Conservation (phyloP, 148 eudicot species). For the Dianthus caryophyllus region DNA sequence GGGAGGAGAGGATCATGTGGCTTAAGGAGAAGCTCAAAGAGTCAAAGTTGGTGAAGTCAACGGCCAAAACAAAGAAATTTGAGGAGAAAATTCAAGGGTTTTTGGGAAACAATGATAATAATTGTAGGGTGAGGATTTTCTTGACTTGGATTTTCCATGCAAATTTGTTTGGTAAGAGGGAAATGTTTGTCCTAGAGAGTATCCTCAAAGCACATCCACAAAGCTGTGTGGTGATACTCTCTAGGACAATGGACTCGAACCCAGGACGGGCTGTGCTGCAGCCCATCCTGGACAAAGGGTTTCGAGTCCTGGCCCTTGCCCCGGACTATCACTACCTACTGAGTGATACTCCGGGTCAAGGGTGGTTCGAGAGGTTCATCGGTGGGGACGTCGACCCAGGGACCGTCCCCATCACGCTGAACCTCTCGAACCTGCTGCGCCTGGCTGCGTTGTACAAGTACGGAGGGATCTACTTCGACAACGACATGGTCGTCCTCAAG, state of each 20-base stretch:
- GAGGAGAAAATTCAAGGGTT: constrained; percentile 30
- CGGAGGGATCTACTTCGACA: constrained; percentile 70
- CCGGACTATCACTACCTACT: constrained; percentile 45
- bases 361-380: constrained; percentile 49
- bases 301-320: constrained; percentile 26
- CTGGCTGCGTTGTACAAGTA: constrained; percentile 57
- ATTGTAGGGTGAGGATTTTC: constrained; percentile 44
- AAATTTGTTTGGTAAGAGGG: constrained; percentile 36
- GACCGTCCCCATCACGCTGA: constrained; percentile 52
- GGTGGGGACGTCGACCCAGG: constrained; percentile 54
- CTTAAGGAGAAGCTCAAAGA: constrained; percentile 29
- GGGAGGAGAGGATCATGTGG: constrained; percentile 33
- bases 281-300: constrained; percentile 38
- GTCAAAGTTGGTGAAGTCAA: constrained; percentile 37
- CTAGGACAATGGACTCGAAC: constrained; percentile 52
- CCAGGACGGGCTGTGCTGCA: constrained; percentile 30
- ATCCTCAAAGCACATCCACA: constrained; percentile 51
- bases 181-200: constrained; percentile 43
- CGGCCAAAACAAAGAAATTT: constrained; percentile 20
- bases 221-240: constrained; percentile 54
- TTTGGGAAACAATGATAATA: neutral
- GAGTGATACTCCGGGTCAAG: constrained; percentile 47
- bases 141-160: constrained; percentile 64
- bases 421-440: constrained; percentile 57
- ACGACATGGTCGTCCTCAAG: constrained; percentile 51